Percentiles rank a stretch among this genome's conserved stretches.
These are phyloP conservation scores for Tricholoma flavovirens DNA, from an alignment of 768 basidiomycete genomes.

Conservation along the genomic window DNA sequence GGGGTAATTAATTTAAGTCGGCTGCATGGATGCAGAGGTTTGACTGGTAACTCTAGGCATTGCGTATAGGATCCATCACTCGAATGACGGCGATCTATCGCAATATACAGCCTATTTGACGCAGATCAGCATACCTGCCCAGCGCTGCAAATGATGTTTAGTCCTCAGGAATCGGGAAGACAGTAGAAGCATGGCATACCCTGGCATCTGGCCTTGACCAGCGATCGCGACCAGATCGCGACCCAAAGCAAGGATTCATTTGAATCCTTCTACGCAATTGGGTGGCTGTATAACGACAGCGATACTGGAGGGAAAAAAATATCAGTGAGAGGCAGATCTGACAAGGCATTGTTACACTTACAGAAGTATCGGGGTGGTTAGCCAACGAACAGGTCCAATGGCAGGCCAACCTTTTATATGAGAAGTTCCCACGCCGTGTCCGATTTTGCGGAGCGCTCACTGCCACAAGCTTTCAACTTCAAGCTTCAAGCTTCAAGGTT, in stretches of 20 bases:
- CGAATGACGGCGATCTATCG: background rate
- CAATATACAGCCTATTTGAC: background rate
- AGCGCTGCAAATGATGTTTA: background rate
- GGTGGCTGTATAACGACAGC: background rate
- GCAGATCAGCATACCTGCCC: background rate
- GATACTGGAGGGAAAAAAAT: background rate
- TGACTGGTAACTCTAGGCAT: background rate
- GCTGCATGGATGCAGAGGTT: background rate
- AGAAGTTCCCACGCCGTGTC: background rate
- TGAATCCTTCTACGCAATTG: background rate
- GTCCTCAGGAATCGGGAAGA: too few species aligned
- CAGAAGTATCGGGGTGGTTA: background rate
- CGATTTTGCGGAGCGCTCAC: too few species aligned
- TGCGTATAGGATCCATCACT: background rate
- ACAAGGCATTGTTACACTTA: background rate
- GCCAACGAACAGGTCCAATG: background rate
- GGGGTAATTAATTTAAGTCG: slow-evolving; percentile 16
- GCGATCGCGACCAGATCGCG: background rate
- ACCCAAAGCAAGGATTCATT: background rate
- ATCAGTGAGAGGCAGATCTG: background rate
- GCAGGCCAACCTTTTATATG: background rate
- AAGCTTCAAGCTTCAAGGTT: too few species aligned
- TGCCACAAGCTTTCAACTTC: too few species aligned
- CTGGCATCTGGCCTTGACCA: background rate
- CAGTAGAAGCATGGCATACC: background rate